Percentiles rank a stretch among this genome's conserved stretches.
These are phyloP conservation scores for Puya raimondii DNA, from an alignment of 176 grass and related monocot genomes.

Conservation along the genomic window DNA sequence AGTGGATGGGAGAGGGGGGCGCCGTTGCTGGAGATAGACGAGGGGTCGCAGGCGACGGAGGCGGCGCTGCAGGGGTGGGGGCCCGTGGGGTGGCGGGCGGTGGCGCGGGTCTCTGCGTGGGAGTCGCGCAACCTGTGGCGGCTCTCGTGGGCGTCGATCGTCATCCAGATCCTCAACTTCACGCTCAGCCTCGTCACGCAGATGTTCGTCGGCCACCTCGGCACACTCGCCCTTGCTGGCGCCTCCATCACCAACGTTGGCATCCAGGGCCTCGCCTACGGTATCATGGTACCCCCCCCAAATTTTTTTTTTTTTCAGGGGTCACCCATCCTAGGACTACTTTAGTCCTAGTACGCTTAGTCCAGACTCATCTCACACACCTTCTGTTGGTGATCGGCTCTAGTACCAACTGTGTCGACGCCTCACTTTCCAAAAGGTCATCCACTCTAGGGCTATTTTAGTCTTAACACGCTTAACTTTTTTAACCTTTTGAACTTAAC, in stretches of 20 bases:
- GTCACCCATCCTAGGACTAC: no score
- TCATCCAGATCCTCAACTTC: slow-evolving; percentile 64
- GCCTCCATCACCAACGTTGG: slow-evolving; percentile 81
- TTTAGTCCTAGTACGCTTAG: no score
- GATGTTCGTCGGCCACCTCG: slow-evolving; percentile 86
- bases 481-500: no score
- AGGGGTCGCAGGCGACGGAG: slow-evolving; percentile 29
- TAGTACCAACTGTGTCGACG: no score
- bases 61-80: slow-evolving; percentile 43
- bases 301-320: no score
- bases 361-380: no score
- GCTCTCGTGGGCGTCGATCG: slow-evolving; percentile 69
- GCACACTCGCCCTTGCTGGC: slow-evolving; percentile 53
- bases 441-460: no score
- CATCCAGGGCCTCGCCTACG: slow-evolving; percentile 78
- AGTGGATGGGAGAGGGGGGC: not conserved
- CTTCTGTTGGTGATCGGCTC: no score
- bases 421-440: no score
- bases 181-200: slow-evolving; percentile 63
- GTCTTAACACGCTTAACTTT: no score
- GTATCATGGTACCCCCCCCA: slow-evolving; percentile 82
- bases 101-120: slow-evolving; percentile 40
- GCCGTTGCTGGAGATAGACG: slow-evolving; percentile 29
- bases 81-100: slow-evolving; percentile 13
- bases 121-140: slow-evolving; percentile 74